Conservation (phyloP, 352 stramenopile species). For the Globisporangium cystogenes region DNA sequence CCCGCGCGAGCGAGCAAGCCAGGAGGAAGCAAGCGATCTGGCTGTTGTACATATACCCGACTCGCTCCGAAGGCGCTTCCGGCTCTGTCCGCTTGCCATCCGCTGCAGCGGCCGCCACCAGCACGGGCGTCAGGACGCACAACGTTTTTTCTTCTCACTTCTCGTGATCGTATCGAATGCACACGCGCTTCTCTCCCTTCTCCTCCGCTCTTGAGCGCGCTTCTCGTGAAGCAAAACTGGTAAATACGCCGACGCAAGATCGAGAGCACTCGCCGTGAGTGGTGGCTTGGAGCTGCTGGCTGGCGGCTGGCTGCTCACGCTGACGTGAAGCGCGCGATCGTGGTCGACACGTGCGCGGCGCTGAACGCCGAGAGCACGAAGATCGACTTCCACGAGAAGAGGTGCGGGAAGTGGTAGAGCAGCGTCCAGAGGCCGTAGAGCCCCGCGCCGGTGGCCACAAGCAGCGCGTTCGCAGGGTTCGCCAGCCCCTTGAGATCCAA, state of each 20-base stretch:
- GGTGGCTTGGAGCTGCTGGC: background rate
- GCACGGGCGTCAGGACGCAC: background rate
- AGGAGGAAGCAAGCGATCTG: background rate
- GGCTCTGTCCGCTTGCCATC: background rate
- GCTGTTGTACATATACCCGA: background rate
- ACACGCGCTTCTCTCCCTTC: background rate
- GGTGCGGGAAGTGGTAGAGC: slow-evolving; percentile 75
- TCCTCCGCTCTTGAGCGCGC: no score
- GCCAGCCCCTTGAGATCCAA: slow-evolving; percentile 47
- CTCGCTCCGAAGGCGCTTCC: background rate
- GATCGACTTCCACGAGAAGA: slow-evolving; percentile 73
- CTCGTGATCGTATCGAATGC: background rate
- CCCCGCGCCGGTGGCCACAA: slow-evolving; percentile 54
- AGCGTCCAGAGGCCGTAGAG: slow-evolving; percentile 75
- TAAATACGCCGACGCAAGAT: background rate
- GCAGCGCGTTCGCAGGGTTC: slow-evolving; percentile 50
- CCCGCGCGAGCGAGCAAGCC: background rate
- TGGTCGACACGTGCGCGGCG: slow-evolving; percentile 48
- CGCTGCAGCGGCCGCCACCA: no score
- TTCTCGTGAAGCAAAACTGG: no score
- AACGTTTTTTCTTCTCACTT: background rate
- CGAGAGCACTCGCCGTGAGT: background rate
- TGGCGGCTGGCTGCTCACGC: background rate
- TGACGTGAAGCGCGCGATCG: slow-evolving; percentile 41
- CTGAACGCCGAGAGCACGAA: slow-evolving; percentile 63